phyloP scores from a whole-genome alignment of 1,284 basidiomycete species.

The Grifola frondosa region DNA sequence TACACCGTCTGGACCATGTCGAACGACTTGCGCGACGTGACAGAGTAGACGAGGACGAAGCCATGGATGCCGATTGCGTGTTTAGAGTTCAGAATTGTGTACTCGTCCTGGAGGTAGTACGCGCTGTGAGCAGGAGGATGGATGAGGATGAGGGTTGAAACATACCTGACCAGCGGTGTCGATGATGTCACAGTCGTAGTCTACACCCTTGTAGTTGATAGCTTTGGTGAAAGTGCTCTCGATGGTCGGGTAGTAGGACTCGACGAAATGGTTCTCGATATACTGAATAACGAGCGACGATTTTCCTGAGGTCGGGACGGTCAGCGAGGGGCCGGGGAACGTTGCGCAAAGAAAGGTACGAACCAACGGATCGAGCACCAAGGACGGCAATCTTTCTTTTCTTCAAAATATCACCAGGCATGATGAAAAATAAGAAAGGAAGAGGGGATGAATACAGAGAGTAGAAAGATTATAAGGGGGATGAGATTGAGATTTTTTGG shows the following conservation, averaged over 20 bases:
- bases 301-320: slow-evolving; percentile 55
- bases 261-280: slow-evolving; percentile 69
- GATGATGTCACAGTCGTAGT: slow-evolving; percentile 96
- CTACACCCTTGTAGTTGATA: slow-evolving; percentile 79
- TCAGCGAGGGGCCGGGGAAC: slow-evolving; percentile 9
- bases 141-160: slow-evolving; percentile 13
- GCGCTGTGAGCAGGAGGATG: slow-evolving; percentile 3
- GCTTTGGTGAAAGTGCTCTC: slow-evolving; percentile 87
- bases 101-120: slow-evolving; percentile 65
- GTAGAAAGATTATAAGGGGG: slow-evolving; percentile 4
- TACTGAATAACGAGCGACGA: slow-evolving; percentile 77
- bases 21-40: slow-evolving; percentile 89
- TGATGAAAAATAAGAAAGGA: slow-evolving; percentile 25
- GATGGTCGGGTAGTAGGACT: slow-evolving; percentile 93
- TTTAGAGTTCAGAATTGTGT: slow-evolving; percentile 80
- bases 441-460: slow-evolving; percentile 13
- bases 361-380: slow-evolving; percentile 79
- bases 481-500: neutral
- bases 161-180: slow-evolving; percentile 94
- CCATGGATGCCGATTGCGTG: slow-evolving; percentile 84
- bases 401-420: slow-evolving; percentile 63
- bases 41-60: slow-evolving; percentile 92
- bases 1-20: slow-evolving; percentile 96
- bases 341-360: slow-evolving; percentile 29
- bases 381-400: slow-evolving; percentile 86